Percentiles rank a stretch among this genome's conserved stretches.
Conservation (phyloP, 257 asterid genomes). For the Asclepias syriaca region DNA sequence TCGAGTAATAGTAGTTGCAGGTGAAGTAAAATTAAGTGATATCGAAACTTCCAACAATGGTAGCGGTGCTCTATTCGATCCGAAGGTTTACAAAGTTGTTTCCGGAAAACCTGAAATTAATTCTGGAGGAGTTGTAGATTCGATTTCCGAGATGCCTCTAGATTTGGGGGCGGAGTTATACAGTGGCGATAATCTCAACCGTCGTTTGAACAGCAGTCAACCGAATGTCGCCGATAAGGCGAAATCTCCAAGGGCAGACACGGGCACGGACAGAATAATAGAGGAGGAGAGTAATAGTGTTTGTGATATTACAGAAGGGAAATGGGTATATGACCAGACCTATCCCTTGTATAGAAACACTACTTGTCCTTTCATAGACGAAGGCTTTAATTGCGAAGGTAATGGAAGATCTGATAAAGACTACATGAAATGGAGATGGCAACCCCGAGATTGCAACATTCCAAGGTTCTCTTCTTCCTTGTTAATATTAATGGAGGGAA, state of each 20-base stretch:
- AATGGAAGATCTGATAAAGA: constrained; percentile 71
- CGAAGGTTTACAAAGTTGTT: constrained; percentile 18
- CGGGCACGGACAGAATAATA: not conserved
- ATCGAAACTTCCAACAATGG: not conserved
- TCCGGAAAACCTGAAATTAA: not conserved
- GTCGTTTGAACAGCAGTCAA: constrained; percentile 10
- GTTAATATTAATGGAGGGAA: not conserved
- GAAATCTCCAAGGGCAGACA: not conserved
- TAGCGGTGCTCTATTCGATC: constrained; percentile 5
- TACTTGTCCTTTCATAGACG: constrained; percentile 81
- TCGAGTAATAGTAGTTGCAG: constrained; percentile 11
- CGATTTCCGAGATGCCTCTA: not conserved
- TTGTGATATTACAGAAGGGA: constrained; percentile 70
- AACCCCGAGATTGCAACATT: constrained; percentile 70
- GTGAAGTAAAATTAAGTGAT: not conserved
- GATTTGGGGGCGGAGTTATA: constrained; percentile 8
- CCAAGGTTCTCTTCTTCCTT: constrained; percentile 46
- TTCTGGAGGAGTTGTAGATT: not conserved
- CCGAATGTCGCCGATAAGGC: constrained; percentile 11
- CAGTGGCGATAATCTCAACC: not conserved
- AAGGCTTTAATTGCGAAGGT: constrained; percentile 73
- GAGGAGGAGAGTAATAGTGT: constrained; percentile 20
- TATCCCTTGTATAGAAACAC: constrained; percentile 68
- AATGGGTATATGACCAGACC: constrained; percentile 71
- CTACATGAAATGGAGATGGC: constrained; percentile 97